A percentile compares a stretch with the other conserved stretches of the same genome.
These are phyloP conservation scores for Komagataella pastoris DNA, from an alignment of 805 yeast species.

Conservation along the genomic window DNA sequence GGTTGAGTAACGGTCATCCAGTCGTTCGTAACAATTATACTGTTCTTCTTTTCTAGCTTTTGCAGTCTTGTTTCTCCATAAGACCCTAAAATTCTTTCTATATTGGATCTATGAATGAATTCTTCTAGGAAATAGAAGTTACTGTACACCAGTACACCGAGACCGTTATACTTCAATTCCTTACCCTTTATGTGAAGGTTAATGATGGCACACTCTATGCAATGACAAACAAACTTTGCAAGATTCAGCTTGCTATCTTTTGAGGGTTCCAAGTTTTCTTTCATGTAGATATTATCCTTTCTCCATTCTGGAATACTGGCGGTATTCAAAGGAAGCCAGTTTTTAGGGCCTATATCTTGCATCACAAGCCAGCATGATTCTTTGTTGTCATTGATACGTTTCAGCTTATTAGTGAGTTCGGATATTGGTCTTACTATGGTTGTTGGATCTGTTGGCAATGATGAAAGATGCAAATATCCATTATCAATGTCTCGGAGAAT, in stretches of 20 bases:
- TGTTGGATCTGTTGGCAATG: not conserved
- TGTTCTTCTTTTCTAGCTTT: conserved; percentile 57
- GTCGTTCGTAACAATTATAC: conserved; percentile 55
- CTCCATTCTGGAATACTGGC: not conserved
- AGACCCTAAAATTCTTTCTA: conserved; percentile 40
- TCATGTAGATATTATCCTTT: not conserved
- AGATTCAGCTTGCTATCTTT: not conserved
- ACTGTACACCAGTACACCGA: conserved; percentile 28
- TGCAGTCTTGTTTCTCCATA: conserved; percentile 52
- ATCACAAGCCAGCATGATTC: not conserved
- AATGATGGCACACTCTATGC: not conserved
- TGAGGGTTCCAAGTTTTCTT: not conserved
- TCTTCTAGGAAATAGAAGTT: conserved; percentile 68
- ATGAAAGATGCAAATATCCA: not conserved
- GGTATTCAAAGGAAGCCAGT: not conserved
- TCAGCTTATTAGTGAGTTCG: not conserved
- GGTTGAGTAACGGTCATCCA: conserved; percentile 75
- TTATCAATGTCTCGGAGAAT: not conserved
- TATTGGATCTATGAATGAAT: conserved; percentile 44
- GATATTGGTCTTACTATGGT: not conserved
- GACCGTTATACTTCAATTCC: not conserved
- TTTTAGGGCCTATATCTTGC: not conserved
- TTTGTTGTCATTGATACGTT: not conserved
- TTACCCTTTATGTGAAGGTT: not conserved
- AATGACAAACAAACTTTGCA: not conserved